Conservation (phyloP, 106 monocot genomes). For the Dendrobium nobile region DNA sequence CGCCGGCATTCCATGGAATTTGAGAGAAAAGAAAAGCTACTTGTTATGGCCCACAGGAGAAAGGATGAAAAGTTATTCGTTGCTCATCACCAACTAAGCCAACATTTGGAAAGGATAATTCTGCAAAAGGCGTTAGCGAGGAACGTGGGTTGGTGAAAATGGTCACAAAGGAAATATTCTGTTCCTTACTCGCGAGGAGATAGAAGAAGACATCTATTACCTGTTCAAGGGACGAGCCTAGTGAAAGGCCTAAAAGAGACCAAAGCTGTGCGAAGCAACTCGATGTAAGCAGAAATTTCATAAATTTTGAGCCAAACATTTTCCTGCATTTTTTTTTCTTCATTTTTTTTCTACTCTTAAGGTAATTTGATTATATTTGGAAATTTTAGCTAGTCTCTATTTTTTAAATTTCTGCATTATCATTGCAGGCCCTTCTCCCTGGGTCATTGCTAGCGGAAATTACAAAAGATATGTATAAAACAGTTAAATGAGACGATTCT, state of each 20-base stretch:
- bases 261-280: slow-evolving; percentile 23
- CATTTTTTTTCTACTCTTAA: background rate
- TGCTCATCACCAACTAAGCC: background rate
- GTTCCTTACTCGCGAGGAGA: too few species aligned
- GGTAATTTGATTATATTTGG: background rate
- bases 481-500: slow-evolving; percentile 5
- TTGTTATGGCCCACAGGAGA: slow-evolving; percentile 13
- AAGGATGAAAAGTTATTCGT: background rate
- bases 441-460: slow-evolving; percentile 14
- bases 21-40: slow-evolving; percentile 34
- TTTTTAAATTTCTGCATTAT: background rate
- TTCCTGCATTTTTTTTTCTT: background rate
- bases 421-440: slow-evolving; percentile 16
- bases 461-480: slow-evolving; percentile 9
- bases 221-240: slow-evolving; percentile 25
- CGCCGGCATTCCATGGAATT: slow-evolving; percentile 40
- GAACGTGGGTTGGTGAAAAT: too few species aligned
- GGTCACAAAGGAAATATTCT: too few species aligned
- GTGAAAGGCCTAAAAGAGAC: slow-evolving; percentile 8
- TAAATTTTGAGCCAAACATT: background rate
- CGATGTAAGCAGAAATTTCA: slow-evolving; percentile 20
- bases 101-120: background rate
- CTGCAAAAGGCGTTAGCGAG: too few species aligned
- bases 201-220: slow-evolving; percentile 39
- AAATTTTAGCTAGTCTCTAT: background rate